Conservation (phyloP, 768 basidiomycete species). For the Galerina marginata region DNA sequence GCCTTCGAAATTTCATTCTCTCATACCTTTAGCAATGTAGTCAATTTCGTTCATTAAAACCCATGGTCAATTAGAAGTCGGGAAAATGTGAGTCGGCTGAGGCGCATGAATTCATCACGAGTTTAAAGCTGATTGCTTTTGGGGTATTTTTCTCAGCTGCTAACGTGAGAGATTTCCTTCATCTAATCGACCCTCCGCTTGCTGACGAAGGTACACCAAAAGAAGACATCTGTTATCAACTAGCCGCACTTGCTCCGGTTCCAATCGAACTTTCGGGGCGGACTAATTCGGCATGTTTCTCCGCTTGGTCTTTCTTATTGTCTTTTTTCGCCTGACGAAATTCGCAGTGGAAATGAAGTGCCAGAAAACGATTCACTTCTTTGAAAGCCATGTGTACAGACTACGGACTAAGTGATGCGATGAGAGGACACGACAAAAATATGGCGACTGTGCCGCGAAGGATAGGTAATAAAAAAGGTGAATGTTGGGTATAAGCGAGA, state of each 20-base stretch:
- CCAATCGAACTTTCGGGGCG: constrained; percentile 22
- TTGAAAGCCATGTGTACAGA: constrained; percentile 22
- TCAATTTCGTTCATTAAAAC: neutral
- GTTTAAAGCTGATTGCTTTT: constrained; percentile 1
- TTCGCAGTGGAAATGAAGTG: constrained; percentile 28
- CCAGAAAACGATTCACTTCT: constrained; percentile 25
- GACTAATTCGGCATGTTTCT: constrained; percentile 24
- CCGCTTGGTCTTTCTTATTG: constrained; percentile 33
- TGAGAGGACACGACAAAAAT: constrained; percentile 20
- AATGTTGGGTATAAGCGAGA: constrained; percentile 31
- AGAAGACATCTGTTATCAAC: constrained; percentile 12
- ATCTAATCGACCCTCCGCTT: constrained; percentile 20
- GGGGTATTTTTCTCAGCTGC: constrained; percentile 12
- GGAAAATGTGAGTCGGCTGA: constrained; percentile 5
- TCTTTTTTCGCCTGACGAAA: constrained; percentile 25
- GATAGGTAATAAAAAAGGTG: constrained; percentile 29
- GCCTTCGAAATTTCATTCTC: neutral
- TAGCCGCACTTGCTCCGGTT: constrained; percentile 22
- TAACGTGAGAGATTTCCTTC: constrained; percentile 19
- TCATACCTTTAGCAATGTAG: no score
- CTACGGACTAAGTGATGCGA: constrained; percentile 20
- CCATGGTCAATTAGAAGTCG: neutral
- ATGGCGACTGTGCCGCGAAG: constrained; percentile 18
- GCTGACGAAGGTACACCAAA: constrained; percentile 7
- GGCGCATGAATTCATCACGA: constrained; percentile 6